Base-by-base conservation (phyloP, 2,329 filamentous ascomycete species). In the Talaromyces marneffei region DNA sequence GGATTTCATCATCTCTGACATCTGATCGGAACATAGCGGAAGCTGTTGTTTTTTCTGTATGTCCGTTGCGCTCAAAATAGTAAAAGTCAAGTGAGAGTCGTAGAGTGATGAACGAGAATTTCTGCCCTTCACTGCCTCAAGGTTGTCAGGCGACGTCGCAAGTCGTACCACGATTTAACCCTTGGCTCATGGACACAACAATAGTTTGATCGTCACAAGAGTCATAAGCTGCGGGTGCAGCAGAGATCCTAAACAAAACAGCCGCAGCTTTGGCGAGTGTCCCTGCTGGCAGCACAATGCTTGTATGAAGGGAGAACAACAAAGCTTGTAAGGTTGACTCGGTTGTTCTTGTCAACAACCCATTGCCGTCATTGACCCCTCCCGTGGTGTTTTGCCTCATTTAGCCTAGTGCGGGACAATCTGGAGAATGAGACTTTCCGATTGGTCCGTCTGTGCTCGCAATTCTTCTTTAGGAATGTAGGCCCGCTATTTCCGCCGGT, bases 1-100 rank as follows among this genome's bases (percentile, higher is more conserved):
- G n/a, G 37, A 16, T 37, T 23, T 50, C 20, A 31, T 37, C 18
- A 62, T n/a, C n/a, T n/a, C 61, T 52, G 16, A 60, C 61, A 16
- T 63, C 61, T 53, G 61, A 63, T 60, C 71, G 69, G 61, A 76
- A 76, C 74, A 76, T 76, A 57, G 40, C 68, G 67, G 55, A 46
- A 52, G n/a, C 35, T 27, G 33, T 20, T 12, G 33, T 25, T 54
- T 55, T 6, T n/a, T 35, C n/a, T 7, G 35, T 25, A 40, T 27
- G 14, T n/a, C 29, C 20, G 20, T 33, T 55, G 20, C 40, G 7
- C 4, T 39, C 23, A 27, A 20, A 35, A 29, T 37, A 16, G 48
- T 16, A 5, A 50, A 7, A 33, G n/a, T 20, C 1, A 8, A 52
- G 27, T 12, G 5, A 18, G 6, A 2, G 5, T 1, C 6, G 27